Evolutionary conservation across 2,329 filamentous ascomycete species (phyloP), one percentile per base, ranked within the genome.

Genomic region (Teratosphaeria gauchensis): DNA sequence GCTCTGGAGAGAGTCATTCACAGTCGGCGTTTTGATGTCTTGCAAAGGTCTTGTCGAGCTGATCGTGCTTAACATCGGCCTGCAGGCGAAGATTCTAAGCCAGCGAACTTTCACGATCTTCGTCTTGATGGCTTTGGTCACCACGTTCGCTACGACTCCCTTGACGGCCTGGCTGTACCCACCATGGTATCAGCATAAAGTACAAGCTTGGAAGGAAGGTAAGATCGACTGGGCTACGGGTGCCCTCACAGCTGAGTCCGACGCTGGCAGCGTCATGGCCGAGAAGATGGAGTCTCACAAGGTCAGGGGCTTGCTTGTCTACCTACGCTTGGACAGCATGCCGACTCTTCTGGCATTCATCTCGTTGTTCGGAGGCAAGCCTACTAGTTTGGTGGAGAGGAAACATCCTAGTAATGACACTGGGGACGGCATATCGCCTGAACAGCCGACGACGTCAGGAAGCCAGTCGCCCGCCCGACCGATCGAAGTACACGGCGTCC

Each of bases 21-120:
- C 90, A 1, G 94, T 97, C 64, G 92, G 92, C 14, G 84, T 87
- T 16, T 75, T 96, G 67, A 97, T 97, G 92, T 95, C 90, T 74
- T 97, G 92, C 74, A 97, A 97, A 73, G 92, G 92, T 67, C 79
- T 97, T 9, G 92, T 96, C 0, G 92, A 96, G 72, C 77, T 97
- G 56, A 96, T 97, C 71, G 92, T 96, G n/a, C 73, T 95, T 73
- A 88, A 89, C 68, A 90, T 97, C 65, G 90, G 91, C 52, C 79
- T 92, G 2, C 86, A 92, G 76, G 90, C 91, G 21, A 84, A 84
- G 38, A 95, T 95, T 61, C 78, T 96, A 19, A 92, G 88, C 59
- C 81, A 80, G 0, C 80, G 88, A 16, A 95, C 90, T 0, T 96
- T 96, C 68, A 95, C 91, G 56, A 95, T 96, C 57, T 95, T 96